Conservation (phyloP, 2,329 filamentous ascomycete genomes). For the Monosporascus cannonballus region DNA sequence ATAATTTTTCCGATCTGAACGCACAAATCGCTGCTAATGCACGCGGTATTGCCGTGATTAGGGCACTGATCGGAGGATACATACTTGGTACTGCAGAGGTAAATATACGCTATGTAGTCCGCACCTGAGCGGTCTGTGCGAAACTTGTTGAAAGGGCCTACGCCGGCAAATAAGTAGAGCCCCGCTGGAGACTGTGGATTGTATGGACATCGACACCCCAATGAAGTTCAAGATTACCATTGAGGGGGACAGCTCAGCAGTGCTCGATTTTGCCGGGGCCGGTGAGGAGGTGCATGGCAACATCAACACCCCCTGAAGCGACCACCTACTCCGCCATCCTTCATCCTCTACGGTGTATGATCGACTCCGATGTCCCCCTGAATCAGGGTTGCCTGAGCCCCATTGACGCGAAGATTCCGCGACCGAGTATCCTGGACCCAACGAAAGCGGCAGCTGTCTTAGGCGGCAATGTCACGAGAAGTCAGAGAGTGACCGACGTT, state of each 20-base stretch:
- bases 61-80: conserved; percentile 26
- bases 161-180: conserved; percentile 29
- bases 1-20: conserved; percentile 39
- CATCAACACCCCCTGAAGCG: conserved; percentile 19
- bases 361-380: conserved; percentile 65
- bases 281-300: conserved; percentile 43
- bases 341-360: conserved; percentile 48
- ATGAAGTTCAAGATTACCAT: conserved; percentile 36
- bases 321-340: conserved; percentile 24
- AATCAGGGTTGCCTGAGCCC: conserved; percentile 62
- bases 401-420: conserved; percentile 13
- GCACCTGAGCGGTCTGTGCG: conserved; percentile 32
- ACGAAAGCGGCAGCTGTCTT: conserved; percentile 8
- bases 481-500: conserved; percentile 6
- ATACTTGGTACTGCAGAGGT: conserved; percentile 24
- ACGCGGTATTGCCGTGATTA: conserved; percentile 27
- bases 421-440: conserved; percentile 21
- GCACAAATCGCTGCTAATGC: conserved; percentile 37
- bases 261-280: conserved; percentile 44
- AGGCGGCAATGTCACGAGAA: conserved; percentile 9
- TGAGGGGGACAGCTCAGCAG: conserved; percentile 59
- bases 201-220: conserved; percentile 58
- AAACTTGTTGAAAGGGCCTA: conserved; percentile 19
- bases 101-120: conserved; percentile 34
- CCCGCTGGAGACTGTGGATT: conserved; percentile 56